A percentile compares a stretch with the other conserved stretches of the same genome.
phyloP scores from a whole-genome alignment of 2,329 filamentous ascomycete genomes.

The Sporothrix brunneoviolacea region DNA sequence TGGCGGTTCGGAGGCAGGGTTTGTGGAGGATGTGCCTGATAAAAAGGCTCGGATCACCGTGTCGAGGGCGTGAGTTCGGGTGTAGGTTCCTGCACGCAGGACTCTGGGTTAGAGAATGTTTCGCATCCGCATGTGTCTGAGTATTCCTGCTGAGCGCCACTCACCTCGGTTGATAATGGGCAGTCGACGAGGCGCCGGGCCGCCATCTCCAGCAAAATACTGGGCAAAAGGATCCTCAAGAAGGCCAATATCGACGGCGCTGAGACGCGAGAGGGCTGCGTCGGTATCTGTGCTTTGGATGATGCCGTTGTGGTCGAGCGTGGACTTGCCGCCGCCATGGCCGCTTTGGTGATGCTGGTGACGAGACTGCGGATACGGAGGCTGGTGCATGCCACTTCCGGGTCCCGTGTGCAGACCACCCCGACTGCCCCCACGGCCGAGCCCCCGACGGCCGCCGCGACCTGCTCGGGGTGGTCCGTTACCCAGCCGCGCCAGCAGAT shows the following conservation, averaged over 20 bases:
- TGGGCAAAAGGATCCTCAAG: conserved; percentile 73
- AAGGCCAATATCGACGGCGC: conserved; percentile 80
- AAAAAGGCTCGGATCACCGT: conserved; percentile 68
- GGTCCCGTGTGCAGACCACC: neutral
- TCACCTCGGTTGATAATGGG: conserved; percentile 92
- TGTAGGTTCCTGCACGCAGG: conserved; percentile 68
- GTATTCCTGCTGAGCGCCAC: no score
- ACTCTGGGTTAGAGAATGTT: conserved; percentile 23
- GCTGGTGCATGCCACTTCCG: no score
- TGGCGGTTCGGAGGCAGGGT: conserved; percentile 17
- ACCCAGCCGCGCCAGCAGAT: conserved; percentile 57
- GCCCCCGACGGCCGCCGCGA: conserved; percentile 30
- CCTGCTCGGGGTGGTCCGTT: conserved; percentile 12
- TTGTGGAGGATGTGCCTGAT: conserved; percentile 22
- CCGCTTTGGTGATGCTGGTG: neutral
- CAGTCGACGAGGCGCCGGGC: conserved; percentile 55
- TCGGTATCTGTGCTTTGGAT: conserved; percentile 90
- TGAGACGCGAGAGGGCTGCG: conserved; percentile 80
- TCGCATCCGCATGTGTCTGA: no score
- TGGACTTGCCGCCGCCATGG: conserved; percentile 30
- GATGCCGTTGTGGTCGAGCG: conserved; percentile 56
- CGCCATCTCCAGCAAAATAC: conserved; percentile 51
- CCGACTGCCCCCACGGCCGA: conserved; percentile 8
- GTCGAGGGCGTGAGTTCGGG: conserved; percentile 79
- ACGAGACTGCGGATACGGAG: no score